Evolutionary conservation across 169 alveolate species (phyloP).

Genomic region (Plasmodium adleri): DNA sequence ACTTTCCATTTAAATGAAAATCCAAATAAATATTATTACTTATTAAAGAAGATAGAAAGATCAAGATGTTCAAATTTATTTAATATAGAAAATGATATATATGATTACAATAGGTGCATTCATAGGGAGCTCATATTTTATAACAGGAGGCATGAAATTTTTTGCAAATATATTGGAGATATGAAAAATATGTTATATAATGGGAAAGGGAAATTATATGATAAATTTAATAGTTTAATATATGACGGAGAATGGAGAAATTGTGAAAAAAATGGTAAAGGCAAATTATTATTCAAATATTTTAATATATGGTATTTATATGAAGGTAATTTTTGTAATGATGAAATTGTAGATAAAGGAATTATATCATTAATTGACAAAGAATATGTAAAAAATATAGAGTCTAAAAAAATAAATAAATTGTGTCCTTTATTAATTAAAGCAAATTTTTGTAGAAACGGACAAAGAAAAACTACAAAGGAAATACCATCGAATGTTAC

Average conservation of each 20-base stretch:
- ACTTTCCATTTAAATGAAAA: constrained; percentile 6
- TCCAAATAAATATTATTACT: constrained; percentile 5
- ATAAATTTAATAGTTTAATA: constrained; percentile 68
- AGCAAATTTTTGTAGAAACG: constrained; percentile 28
- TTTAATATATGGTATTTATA: constrained; percentile 75
- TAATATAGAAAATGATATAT: constrained; percentile 20
- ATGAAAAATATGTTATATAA: constrained; percentile 62
- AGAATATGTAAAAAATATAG: constrained; percentile 65
- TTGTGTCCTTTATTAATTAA: constrained; percentile 74
- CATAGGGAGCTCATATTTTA: constrained; percentile 70
- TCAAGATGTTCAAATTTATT: constrained; percentile 41
- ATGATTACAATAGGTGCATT: neutral
- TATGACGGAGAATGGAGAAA: constrained; percentile 74
- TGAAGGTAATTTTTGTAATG: constrained; percentile 71
- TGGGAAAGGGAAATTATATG: constrained; percentile 74
- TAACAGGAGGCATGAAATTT: constrained; percentile 38
- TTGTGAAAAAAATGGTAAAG: constrained; percentile 69
- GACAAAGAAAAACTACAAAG: neutral
- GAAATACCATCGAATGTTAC: too few species aligned
- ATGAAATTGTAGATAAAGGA: constrained; percentile 70
- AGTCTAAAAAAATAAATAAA: constrained; percentile 53
- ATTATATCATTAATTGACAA: constrained; percentile 69
- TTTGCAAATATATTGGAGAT: constrained; percentile 73
- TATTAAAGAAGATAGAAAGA: constrained; percentile 55
- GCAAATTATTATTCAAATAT: constrained; percentile 65